Conservation (phyloP, 2,329 filamentous ascomycete species). For the Botrytis medusae region DNA sequence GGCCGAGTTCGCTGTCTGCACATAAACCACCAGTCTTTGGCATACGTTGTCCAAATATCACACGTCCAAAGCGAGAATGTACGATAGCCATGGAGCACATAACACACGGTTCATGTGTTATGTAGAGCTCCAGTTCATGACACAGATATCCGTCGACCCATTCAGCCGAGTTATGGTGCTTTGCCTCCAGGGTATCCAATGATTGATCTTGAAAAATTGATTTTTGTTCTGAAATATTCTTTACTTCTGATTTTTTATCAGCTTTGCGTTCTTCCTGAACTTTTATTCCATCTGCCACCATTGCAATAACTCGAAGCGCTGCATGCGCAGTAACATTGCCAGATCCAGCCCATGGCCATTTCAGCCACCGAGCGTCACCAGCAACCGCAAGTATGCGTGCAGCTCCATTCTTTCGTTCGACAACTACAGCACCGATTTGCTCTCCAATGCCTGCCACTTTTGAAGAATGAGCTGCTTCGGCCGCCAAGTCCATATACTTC, state of each 20-base stretch:
- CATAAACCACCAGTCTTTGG: constrained; percentile 77
- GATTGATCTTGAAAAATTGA: constrained; percentile 67
- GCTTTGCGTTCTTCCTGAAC: constrained; percentile 31
- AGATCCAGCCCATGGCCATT: constrained; percentile 49
- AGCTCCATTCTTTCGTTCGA: constrained; percentile 51
- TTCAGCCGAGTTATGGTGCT: constrained; percentile 59
- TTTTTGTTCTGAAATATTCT: constrained; percentile 34
- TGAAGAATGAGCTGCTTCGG: constrained; percentile 60
- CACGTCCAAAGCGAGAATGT: constrained; percentile 86
- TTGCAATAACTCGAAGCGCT: constrained; percentile 75
- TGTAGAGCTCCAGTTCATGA: constrained; percentile 87
- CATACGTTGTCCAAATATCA: constrained; percentile 80
- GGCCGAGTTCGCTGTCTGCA: constrained; percentile 67
- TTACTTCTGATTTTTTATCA: constrained; percentile 32
- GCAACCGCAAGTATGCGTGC: constrained; percentile 64
- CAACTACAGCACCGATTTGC: constrained; percentile 71
- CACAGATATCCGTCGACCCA: constrained; percentile 82
- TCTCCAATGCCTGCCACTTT: constrained; percentile 61
- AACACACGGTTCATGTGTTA: constrained; percentile 93
- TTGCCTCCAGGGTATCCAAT: constrained; percentile 63
- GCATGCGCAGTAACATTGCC: constrained; percentile 79
- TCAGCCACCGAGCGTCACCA: constrained; percentile 71
- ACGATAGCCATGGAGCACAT: constrained; percentile 97
- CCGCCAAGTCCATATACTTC: constrained; percentile 67
- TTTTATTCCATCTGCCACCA: constrained; percentile 65